Conservation (phyloP, 2,329 filamentous ascomycete species). For the Diaporthe vaccinii region DNA sequence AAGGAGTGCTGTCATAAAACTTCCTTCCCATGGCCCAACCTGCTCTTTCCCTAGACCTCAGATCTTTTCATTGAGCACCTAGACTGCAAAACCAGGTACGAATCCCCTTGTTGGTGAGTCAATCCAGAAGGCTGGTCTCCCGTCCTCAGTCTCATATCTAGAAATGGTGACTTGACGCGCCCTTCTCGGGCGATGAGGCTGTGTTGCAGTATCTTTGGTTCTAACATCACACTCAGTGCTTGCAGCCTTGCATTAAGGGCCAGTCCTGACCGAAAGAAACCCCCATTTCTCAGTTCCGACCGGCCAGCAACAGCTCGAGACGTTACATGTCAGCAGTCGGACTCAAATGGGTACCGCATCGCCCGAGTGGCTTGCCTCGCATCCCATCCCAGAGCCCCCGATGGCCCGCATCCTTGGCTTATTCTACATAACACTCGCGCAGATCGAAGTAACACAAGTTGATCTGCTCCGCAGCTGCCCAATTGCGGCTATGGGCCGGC, state of each 20-base stretch:
- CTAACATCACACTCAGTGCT: background rate
- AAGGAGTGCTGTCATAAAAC: rapidly evolving
- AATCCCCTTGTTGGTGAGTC: too few relatives aligned
- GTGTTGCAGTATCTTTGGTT: too few relatives aligned
- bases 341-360: background rate
- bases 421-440: background rate
- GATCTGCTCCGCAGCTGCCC: background rate
- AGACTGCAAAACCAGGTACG: background rate
- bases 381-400: background rate
- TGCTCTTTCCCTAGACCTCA: background rate
- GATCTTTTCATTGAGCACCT: background rate
- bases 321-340: background rate
- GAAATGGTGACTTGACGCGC: too few relatives aligned
- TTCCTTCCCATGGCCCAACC: background rate
- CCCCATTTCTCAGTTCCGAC: too few relatives aligned
- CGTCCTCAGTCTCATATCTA: too few relatives aligned
- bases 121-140: too few relatives aligned
- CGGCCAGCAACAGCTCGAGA: background rate
- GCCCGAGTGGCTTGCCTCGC: background rate
- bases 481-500: background rate
- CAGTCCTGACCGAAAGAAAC: too few relatives aligned
- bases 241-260: background rate
- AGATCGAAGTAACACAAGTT: slow-evolving; percentile 1
- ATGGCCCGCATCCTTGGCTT: background rate
- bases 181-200: too few relatives aligned